A percentile compares a stretch with the other conserved stretches of the same genome.
Conservation (phyloP, 2,329 filamentous ascomycete species). For the Colletotrichum sp. region DNA sequence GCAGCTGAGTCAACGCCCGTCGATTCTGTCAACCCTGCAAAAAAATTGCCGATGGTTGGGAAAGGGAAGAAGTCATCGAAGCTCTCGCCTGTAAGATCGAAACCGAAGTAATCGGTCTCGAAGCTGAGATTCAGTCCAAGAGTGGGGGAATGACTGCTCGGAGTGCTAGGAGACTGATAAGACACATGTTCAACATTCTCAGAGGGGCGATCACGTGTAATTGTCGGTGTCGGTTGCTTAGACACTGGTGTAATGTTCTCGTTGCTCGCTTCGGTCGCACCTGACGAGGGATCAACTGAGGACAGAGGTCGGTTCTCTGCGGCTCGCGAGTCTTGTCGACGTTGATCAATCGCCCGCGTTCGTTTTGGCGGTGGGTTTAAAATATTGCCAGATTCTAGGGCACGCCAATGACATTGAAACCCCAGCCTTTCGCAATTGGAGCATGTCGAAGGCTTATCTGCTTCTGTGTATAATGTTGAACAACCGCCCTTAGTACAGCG, state of each 20-base stretch:
- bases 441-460: background rate
- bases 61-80: background rate
- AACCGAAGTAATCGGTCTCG: background rate
- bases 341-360: background rate
- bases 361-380: background rate
- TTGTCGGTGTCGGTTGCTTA: background rate
- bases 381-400: background rate
- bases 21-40: accelerated
- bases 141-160: accelerated
- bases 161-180: background rate
- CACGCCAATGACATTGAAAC: background rate
- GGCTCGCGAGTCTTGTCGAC: background rate
- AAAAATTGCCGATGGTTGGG: background rate
- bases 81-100: background rate
- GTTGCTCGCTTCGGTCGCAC: background rate
- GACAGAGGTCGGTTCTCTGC: background rate
- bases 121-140: background rate
- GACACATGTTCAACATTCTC: background rate
- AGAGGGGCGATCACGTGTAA: accelerated
- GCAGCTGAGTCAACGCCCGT: background rate
- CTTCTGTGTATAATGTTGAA: background rate
- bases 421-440: background rate
- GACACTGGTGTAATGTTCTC: background rate
- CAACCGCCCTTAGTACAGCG: background rate
- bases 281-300: background rate